A percentile compares a stretch with the other conserved stretches of the same genome.
Conservation (phyloP, 805 yeast genomes). For the Pichia exigua region DNA sequence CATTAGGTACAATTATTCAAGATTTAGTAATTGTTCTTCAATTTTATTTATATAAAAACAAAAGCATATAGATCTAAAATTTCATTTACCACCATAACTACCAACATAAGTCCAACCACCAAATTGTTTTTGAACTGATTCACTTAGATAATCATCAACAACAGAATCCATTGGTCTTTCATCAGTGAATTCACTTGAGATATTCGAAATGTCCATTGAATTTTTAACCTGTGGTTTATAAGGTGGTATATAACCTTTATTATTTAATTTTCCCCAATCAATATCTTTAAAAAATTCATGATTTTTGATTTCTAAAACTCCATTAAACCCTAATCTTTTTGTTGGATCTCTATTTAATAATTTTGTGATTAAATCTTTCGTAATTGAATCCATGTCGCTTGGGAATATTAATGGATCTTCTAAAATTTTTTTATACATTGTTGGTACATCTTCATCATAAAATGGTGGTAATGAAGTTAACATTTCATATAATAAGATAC, state of each 20-base stretch:
- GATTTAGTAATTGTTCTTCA: conserved; percentile 60
- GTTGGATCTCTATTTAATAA: conserved; percentile 80
- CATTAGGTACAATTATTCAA: conserved; percentile 69
- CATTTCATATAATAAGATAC: conserved; percentile 91
- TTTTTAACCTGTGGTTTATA: conserved; percentile 86
- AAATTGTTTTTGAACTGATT: conserved; percentile 93
- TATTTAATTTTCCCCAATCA: conserved; percentile 78
- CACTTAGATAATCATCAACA: conserved; percentile 85
- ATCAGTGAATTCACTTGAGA: conserved; percentile 84
- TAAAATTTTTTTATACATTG: conserved; percentile 89
- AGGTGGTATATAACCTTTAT: conserved; percentile 90
- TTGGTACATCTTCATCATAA: conserved; percentile 87
- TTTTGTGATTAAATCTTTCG: conserved; percentile 68
- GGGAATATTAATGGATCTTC: conserved; percentile 89
- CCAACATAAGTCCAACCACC: conserved; percentile 99
- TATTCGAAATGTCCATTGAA: conserved; percentile 85
- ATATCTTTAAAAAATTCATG: conserved; percentile 85
- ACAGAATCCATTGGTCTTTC: conserved; percentile 94
- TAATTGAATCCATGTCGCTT: conserved; percentile 75
- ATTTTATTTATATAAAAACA: conserved; percentile 47
- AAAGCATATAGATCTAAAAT: background rate
- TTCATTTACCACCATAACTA: conserved; percentile 15
- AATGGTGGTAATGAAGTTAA: conserved; percentile 95
- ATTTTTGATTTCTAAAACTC: conserved; percentile 74
- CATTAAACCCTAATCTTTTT: conserved; percentile 66